Evolutionary conservation across 2,329 filamentous ascomycete species (phyloP), one percentile per base, ranked within the genome.

Genomic region (Phaeosphaeriaceae sp.): DNA sequence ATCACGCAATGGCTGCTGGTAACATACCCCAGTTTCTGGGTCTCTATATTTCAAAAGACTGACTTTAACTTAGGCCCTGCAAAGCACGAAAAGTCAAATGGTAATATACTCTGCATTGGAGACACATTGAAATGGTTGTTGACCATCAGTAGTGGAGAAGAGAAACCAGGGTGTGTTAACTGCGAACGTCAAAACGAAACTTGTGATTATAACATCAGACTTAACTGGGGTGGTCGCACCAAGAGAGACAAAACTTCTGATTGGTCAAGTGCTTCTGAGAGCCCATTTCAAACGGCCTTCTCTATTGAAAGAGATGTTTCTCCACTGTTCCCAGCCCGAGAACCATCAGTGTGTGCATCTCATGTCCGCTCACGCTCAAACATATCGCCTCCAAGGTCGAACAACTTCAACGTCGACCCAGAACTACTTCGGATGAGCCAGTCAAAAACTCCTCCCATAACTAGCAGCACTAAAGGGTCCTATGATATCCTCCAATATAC

Each of bases 51-150:
- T 21, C n/a, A 8, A 33, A 21, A 23, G 29, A 52, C 58, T 66
- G 43, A 62, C 51, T 18, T 29, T 12, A 50, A 39, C 42, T 28
- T 53, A 90, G 88, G 87, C 88, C 87, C 11, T 92, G 89, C 77
- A 92, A 92, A 76, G 82, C 83, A 56, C 83, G 88, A 52, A 93
- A 89, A 72, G 83, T 89, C 56, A 92, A 92, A 78, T 93, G 89
- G 80, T 82, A 76, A 66, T 6, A 63, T 44, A 15, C 42, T 30
- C 20, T 17, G 26, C 29, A 20, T 38, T 34, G 13, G 21, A 7
- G 20, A 39, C 26, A 34, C 16, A 42, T 30, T 13, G 33, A 6
- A 15, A 34, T 38, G 8, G 8, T 44, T 26, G 52, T 32, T 68
- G 58, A 71, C 61, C 18, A 6, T 54, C 18, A 18, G 29, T 38